Evolutionary conservation across 2,329 filamentous ascomycete genomes (phyloP).

Genomic region (Mariannaea sp.): DNA sequence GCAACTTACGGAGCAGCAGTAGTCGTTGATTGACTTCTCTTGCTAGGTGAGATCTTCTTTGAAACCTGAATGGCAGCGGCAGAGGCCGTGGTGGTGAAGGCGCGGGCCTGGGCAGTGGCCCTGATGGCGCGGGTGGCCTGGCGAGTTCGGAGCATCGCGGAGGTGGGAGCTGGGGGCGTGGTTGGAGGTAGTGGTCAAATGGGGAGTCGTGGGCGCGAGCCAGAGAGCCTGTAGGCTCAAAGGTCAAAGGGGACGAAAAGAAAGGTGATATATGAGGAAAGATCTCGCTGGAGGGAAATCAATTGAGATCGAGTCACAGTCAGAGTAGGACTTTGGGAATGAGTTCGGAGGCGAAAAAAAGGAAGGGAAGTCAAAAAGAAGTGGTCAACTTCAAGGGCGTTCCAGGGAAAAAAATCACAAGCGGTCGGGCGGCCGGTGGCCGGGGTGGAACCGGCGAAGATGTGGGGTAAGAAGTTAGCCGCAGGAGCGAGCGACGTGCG

Average conservation of each 20-base stretch:
- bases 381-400: constrained; percentile 20
- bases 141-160: constrained; percentile 29
- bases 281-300: constrained; percentile 14
- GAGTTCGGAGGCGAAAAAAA: constrained; percentile 20
- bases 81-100: constrained; percentile 47
- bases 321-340: constrained; percentile 15
- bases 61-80: constrained; percentile 44
- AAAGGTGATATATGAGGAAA: constrained; percentile 3
- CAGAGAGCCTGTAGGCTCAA: constrained; percentile 22
- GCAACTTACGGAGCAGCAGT: constrained; percentile 56
- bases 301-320: constrained; percentile 25
- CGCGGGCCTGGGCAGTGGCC: constrained; percentile 48
- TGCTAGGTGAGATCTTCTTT: constrained; percentile 48
- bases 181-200: constrained; percentile 11
- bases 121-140: constrained; percentile 48
- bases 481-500: neutral
- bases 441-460: constrained; percentile 27
- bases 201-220: constrained; percentile 4
- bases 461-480: constrained; percentile 33
- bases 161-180: constrained; percentile 19
- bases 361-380: constrained; percentile 21
- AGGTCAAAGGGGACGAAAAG: constrained; percentile 13
- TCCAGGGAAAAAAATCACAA: constrained; percentile 27
- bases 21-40: constrained; percentile 56
- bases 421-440: constrained; percentile 29